A percentile compares a stretch with the other conserved stretches of the same genome.
These are phyloP conservation scores for Aspergillus melleus DNA, from an alignment of 2,329 filamentous ascomycete species.

Conservation along the genomic window DNA sequence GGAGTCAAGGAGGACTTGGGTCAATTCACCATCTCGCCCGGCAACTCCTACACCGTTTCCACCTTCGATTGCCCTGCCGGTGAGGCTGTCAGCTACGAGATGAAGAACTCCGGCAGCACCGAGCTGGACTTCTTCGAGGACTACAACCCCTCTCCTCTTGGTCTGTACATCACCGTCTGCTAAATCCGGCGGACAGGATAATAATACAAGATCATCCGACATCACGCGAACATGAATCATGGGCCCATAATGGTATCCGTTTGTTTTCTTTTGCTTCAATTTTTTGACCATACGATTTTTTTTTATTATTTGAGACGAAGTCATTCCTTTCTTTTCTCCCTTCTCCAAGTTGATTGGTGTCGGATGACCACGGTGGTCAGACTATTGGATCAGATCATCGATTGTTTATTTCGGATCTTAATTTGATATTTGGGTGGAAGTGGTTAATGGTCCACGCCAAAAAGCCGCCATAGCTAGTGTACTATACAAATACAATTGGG, in stretches of 20 bases:
- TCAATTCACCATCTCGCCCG: constrained; percentile 49
- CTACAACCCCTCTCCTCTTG: constrained; percentile 54
- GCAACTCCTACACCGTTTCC: constrained; percentile 55
- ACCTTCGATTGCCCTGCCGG: constrained; percentile 58
- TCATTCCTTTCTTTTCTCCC: neutral
- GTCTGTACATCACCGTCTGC: constrained; percentile 45
- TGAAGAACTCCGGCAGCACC: constrained; percentile 53
- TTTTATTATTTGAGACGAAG: neutral
- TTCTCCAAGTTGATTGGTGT: neutral
- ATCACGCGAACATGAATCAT: constrained; percentile 18
- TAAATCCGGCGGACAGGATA: constrained; percentile 21
- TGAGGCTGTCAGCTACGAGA: constrained; percentile 52
- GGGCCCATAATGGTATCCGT: constrained; percentile 9
- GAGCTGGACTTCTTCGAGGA: constrained; percentile 64
- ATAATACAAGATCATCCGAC: constrained; percentile 3
- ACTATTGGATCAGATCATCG: neutral
- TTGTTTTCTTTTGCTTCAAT: neutral
- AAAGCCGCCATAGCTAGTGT: neutral
- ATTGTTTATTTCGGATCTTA: neutral
- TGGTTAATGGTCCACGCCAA: neutral
- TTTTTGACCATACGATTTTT: neutral
- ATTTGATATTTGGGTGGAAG: neutral
- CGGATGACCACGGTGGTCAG: neutral
- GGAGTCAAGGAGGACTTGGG: constrained; percentile 47
- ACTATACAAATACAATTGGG: neutral